Evolutionary conservation across 139 green algal species (phyloP), one percentile per base, ranked within the genome.

Genomic region (Coccomyxa sp.): DNA sequence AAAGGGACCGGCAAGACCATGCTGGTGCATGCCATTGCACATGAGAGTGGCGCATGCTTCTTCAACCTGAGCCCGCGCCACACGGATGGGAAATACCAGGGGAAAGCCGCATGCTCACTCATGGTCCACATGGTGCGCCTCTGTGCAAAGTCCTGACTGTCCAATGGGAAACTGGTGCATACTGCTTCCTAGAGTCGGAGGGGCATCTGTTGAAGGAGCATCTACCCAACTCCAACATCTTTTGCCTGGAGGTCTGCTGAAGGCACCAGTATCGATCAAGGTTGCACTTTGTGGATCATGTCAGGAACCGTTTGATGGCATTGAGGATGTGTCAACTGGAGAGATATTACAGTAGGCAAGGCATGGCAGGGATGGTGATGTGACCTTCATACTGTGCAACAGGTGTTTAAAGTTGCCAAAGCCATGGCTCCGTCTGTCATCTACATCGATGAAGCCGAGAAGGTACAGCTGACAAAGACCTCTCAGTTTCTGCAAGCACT

Each of bases 391-490:
- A 23, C 28, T 18, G 12, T 79, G 75, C 30, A 17, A 79, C 83
- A 86, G 83, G 79, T 86, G 31, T 95, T 95, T 84, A 95, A 94
- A 87, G 88, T 92, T 27, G 84, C 84, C 21, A 85, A 83, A 67
- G 31, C 58, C 32, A 94, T 97, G 91, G 92, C 93, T 0, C 95
- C 96, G 15, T 90, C 88, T 17, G 88, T 98, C 16, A 96, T 98
- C 87, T 95, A 93, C 88, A 92, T 98, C 28, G 92, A 98, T 74
- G 91, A 97, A 85, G 88, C 90, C 31, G 96, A 98, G 78, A 96
- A 97, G 91, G 93, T 87, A 25, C 75, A 51, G 78, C 63, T 4
- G 59, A 58, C 13, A 80, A 0, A 60, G 38, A 80, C 75, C 75
- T n/a, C 51, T 28, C 38, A 58, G 14, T 45, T 0, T 14, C 57